These are phyloP conservation scores for Aureoboletus auriporus DNA, from an alignment of 768 basidiomycete genomes.

Conservation along the genomic window DNA sequence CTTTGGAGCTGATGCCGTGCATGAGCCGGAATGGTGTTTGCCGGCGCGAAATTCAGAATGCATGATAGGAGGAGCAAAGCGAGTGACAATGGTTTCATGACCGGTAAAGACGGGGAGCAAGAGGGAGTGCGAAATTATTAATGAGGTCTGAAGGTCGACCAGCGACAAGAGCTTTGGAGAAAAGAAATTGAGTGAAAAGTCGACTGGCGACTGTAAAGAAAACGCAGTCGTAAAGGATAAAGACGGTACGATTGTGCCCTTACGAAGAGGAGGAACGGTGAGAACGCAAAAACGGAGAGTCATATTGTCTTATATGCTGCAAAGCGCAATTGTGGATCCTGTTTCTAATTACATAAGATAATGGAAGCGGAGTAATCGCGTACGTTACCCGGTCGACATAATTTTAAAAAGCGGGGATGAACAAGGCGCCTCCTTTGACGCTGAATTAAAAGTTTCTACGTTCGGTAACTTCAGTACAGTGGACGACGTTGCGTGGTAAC, in stretches of 20 bases:
- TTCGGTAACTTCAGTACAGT: background rate
- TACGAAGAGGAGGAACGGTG: background rate
- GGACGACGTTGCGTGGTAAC: conserved; percentile 15
- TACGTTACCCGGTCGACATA: conserved; percentile 21
- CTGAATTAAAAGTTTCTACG: too few relatives aligned
- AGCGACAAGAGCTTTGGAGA: conserved; percentile 6
- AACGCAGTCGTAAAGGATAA: conserved; percentile 6
- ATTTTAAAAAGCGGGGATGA: background rate
- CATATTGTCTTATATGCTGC: conserved; percentile 8
- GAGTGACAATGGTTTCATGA: conserved; percentile 52
- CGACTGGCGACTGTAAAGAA: conserved; percentile 17
- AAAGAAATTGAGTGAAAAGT: background rate
- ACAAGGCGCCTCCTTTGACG: conserved; percentile 6
- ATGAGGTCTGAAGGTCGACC: conserved; percentile 8
- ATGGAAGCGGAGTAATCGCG: conserved; percentile 1
- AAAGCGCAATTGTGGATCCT: background rate
- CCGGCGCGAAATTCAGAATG: conserved; percentile 42
- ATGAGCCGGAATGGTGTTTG: conserved; percentile 19
- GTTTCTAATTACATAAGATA: conserved; percentile 13
- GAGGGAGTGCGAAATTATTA: background rate
- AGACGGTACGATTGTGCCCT: conserved; percentile 12
- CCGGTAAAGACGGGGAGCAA: conserved; percentile 1
- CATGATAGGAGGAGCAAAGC: conserved; percentile 51
- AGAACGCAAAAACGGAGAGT: background rate
- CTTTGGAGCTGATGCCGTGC: conserved; percentile 10